Conservation (phyloP, 1,139 yeast genomes). For the Blastobotrys serpentis region DNA sequence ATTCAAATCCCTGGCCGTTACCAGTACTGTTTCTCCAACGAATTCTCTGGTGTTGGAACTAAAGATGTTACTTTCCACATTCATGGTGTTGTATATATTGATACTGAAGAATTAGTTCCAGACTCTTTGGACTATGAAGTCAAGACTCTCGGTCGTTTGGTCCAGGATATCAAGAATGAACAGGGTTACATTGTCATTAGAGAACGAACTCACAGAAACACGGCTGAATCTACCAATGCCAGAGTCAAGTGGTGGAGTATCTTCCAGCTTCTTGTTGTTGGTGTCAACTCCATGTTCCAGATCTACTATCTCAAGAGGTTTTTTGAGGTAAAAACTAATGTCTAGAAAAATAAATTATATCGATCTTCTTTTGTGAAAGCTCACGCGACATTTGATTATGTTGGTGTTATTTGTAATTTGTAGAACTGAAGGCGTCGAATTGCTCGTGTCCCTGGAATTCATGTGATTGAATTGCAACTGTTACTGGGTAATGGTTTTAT, state of each 20-base stretch:
- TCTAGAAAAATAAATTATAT: constrained; percentile 43
- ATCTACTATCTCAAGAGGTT: constrained; percentile 90
- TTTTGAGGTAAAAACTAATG: constrained; percentile 90
- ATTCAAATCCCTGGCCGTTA: constrained; percentile 72
- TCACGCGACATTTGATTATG: not conserved
- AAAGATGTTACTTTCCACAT: constrained; percentile 94
- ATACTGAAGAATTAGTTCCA: constrained; percentile 75
- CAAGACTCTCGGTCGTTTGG: constrained; percentile 68
- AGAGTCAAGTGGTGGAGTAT: constrained; percentile 98
- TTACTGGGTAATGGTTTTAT: too few relatives aligned
- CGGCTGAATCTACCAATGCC: constrained; percentile 95
- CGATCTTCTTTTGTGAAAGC: not conserved
- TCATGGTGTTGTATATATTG: constrained; percentile 88
- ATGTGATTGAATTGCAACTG: too few relatives aligned
- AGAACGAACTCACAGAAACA: constrained; percentile 96
- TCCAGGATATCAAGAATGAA: constrained; percentile 87
- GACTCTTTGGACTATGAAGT: constrained; percentile 87
- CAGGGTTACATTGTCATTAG: constrained; percentile 85
- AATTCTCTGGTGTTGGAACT: constrained; percentile 65
- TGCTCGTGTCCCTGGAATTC: too few relatives aligned
- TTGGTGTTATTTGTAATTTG: too few relatives aligned
- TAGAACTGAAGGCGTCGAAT: too few relatives aligned
- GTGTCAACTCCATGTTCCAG: constrained; percentile 85
- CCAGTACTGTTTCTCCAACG: constrained; percentile 90
- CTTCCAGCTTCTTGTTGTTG: constrained; percentile 84